phyloP scores from a whole-genome alignment of 352 stramenopile species.

The Phytophthora cryptogea region DNA sequence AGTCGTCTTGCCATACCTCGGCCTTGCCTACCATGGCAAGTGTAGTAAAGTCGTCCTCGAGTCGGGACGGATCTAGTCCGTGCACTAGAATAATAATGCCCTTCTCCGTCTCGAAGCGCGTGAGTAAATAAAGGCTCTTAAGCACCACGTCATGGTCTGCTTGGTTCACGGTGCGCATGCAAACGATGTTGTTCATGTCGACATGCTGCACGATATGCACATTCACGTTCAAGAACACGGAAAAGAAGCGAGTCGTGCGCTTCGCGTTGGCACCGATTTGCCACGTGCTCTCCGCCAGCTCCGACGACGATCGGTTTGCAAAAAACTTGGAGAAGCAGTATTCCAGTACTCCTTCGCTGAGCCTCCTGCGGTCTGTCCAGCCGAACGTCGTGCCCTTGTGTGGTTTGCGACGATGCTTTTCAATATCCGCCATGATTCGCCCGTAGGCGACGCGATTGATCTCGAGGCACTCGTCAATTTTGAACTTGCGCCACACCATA shows the following conservation, averaged over 20 bases:
- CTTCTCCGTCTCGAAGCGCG: conserved; percentile 50
- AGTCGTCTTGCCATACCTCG: conserved; percentile 48
- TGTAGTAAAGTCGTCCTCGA: conserved; percentile 44
- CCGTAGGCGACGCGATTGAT: conserved; percentile 47
- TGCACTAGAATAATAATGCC: conserved; percentile 44
- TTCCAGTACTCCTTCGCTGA: conserved; percentile 32
- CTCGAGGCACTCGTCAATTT: conserved; percentile 48
- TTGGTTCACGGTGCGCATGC: conserved; percentile 47
- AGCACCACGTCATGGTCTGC: conserved; percentile 44
- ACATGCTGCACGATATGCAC: conserved; percentile 44
- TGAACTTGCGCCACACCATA: conserved; percentile 40
- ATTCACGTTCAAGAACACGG: conserved; percentile 46
- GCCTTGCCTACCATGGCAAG: conserved; percentile 44
- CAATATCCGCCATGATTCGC: conserved; percentile 38
- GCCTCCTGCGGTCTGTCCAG: conserved; percentile 42
- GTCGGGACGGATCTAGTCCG: conserved; percentile 38
- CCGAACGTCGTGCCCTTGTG: conserved; percentile 41
- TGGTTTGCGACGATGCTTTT: conserved; percentile 40
- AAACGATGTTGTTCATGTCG: conserved; percentile 50
- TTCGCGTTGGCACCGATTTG: conserved; percentile 32
- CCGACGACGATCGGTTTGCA: conserved; percentile 21
- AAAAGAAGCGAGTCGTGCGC: conserved; percentile 38
- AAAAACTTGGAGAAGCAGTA: conserved; percentile 57
- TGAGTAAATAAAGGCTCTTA: conserved; percentile 50
- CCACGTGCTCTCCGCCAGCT: conserved; percentile 42